Evolutionary conservation across 495 filamentous ascomycete species (phyloP).

Genomic region (Hyaloscypha bicolor): DNA sequence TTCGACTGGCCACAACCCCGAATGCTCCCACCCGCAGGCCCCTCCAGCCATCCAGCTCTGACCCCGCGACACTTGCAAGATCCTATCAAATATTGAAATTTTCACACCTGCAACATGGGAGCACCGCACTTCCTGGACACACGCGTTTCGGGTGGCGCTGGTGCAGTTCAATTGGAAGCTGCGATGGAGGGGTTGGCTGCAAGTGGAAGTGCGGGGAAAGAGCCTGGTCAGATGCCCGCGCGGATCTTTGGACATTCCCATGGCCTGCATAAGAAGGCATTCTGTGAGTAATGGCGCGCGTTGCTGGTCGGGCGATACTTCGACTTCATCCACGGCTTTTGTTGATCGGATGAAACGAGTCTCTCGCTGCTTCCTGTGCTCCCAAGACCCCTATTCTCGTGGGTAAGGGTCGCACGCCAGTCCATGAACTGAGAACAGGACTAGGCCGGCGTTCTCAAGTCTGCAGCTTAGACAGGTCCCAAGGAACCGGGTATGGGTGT

Average conservation of each 20-base stretch:
- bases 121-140: neutral
- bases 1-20: neutral
- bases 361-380: neutral
- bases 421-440: neutral
- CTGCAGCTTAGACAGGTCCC: neutral
- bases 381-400: neutral
- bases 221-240: neutral
- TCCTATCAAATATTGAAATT: neutral
- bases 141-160: constrained; percentile 13
- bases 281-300: neutral
- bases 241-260: constrained; percentile 2
- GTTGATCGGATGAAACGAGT: neutral
- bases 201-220: constrained; percentile 9
- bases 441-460: neutral
- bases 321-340: neutral
- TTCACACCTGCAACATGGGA: neutral
- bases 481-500: neutral
- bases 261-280: neutral
- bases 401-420: neutral
- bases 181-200: neutral
- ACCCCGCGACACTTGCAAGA: neutral
- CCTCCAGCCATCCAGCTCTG: neutral
- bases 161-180: neutral
- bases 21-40: neutral
- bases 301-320: neutral